Conservation (phyloP, 345 rosid genomes). For the Gossypium rotundifolium region DNA sequence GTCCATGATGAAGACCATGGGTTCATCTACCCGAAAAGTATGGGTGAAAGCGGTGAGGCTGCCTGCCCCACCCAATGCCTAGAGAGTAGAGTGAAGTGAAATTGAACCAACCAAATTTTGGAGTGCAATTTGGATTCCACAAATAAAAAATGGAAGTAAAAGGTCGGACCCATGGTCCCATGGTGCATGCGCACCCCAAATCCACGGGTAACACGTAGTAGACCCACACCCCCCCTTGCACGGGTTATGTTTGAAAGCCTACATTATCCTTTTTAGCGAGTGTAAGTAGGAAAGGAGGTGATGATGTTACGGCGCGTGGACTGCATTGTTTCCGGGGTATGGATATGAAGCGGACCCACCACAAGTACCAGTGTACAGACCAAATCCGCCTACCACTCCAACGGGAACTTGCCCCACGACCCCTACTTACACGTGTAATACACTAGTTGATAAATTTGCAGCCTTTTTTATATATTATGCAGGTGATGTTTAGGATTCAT, state of each 20-base stretch:
- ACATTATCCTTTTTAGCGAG: not conserved
- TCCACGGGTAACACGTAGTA: conserved; percentile 3
- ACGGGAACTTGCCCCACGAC: not conserved
- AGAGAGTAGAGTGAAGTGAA: not conserved
- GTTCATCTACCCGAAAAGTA: not conserved
- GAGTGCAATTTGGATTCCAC: conserved; percentile 2
- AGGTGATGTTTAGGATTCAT: no score
- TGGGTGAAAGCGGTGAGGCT: not conserved
- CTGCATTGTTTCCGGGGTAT: not conserved
- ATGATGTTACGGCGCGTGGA: not conserved
- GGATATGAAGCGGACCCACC: conserved; percentile 7
- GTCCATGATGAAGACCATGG: not conserved
- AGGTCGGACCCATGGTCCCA: not conserved
- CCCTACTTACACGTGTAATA: not conserved
- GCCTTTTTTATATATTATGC: no score
- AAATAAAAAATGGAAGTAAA: not conserved
- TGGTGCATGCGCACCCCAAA: conserved; percentile 3
- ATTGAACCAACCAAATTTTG: not conserved
- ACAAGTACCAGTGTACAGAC: not conserved
- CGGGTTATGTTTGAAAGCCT: not conserved
- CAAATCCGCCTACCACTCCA: not conserved
- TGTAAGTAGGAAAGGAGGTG: not conserved
- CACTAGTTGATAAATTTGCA: not conserved
- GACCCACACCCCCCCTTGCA: not conserved
- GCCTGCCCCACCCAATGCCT: not conserved